Evolutionary conservation across 2,329 filamentous ascomycete species (phyloP).

Genomic region (Biscogniauxia mediterranea): DNA sequence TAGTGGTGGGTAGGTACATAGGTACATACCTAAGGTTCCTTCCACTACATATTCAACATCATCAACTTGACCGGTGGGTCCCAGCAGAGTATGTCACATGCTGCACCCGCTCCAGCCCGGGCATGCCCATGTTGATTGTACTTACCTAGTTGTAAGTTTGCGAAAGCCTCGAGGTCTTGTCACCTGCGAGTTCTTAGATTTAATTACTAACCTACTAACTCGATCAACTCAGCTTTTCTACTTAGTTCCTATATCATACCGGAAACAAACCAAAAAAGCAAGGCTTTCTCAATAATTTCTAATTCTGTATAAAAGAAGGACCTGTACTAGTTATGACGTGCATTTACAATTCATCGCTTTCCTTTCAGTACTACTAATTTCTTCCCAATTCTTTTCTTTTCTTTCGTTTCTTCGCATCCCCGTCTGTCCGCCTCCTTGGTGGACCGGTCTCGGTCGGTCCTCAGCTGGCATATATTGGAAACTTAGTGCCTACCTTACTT

Average conservation of each 20-base stretch:
- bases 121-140: background rate
- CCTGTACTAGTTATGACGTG: background rate
- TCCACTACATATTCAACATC: no score
- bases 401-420: no score
- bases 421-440: no score
- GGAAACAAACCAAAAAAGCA: background rate
- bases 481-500: no score
- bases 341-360: background rate
- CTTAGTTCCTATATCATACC: background rate
- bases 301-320: background rate
- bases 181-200: no score
- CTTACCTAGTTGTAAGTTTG: background rate
- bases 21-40: no score
- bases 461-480: no score
- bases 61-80: background rate
- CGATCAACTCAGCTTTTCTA: background rate
- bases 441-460: no score
- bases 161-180: background rate
- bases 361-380: no score
- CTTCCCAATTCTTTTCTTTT: no score
- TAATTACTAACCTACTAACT: background rate
- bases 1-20: no score
- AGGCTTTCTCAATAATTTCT: background rate
- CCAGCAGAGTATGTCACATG: background rate
- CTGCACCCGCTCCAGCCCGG: background rate